Base-by-base conservation (phyloP, 306 rosid species). In the Acacia acuminata region DNA sequence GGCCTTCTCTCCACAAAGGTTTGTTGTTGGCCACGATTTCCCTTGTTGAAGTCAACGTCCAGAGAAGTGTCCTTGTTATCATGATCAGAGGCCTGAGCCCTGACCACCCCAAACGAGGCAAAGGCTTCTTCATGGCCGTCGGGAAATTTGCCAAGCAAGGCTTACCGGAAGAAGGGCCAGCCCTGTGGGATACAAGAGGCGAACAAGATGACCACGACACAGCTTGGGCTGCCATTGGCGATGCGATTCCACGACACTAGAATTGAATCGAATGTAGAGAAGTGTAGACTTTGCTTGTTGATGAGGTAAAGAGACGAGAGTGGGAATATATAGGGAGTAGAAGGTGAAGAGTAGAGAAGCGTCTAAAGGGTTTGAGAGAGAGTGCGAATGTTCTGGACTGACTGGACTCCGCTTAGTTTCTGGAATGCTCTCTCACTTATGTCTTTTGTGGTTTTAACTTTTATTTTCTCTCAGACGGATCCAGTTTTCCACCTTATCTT, bases 211-310 rank as follows among this genome's bases (percentile, higher is more conserved):
- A 81, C 43, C 82, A 81, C 10, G 91, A 85, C 60, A 88, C 10
- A 27, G 90, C 67, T 77, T 92, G 88, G 73, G 97, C 91, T 63
- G 97, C 91, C 97, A 93, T 94, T 11, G 24, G 30, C 5, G 9
- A 15, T 17, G 32, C 2, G 74, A 20, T 50, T 40, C 45, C 15
- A 24, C 8, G 36, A 73, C 16, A 4, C 53, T 32, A 16, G 20
- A 36, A 34, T 70, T n/a, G 6, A 16, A 63, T 8, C 17, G 10
- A n/a, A 53, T 20, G 0, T 2, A n/a, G 24, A 24, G 0, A 0
- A 11, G 53, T 10, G 10, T 63, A 13, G 7, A 4, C 15, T 9
- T 36, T 0, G 22, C 9, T n/a, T 34, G 53, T n/a, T 61, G 80
- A 50, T 45, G 30, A 34, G 25, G 1, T 53, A 47, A 19, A 68